Conservation (phyloP, 257 asterid species). For the Solanum chmielewskii region DNA sequence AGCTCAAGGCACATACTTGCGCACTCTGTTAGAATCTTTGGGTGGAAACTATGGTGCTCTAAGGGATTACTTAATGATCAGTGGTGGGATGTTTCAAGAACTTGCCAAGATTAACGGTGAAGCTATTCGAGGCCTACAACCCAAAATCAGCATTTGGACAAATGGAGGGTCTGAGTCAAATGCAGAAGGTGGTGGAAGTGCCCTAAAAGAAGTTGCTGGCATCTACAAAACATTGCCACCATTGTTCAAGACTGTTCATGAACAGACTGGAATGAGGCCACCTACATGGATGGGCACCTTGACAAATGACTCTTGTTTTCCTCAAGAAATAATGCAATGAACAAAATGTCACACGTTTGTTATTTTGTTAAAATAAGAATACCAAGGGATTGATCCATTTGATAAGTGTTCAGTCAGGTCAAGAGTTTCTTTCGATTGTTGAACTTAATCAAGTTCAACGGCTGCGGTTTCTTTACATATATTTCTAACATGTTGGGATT, state of each 20-base stretch:
- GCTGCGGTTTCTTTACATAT: background rate
- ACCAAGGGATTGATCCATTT: background rate
- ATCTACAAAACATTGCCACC: constrained; percentile 61
- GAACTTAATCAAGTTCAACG: background rate
- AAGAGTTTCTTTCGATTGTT: background rate
- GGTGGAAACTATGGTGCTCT: constrained; percentile 46
- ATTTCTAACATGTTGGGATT: background rate
- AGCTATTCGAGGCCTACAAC: constrained; percentile 47
- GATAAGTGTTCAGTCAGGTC: background rate
- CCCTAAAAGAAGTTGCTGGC: constrained; percentile 45
- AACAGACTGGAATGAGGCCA: constrained; percentile 65
- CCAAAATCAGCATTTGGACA: constrained; percentile 62
- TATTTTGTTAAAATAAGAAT: background rate
- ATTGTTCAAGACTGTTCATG: constrained; percentile 45
- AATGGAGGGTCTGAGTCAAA: constrained; percentile 3
- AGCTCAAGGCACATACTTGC: constrained; percentile 48
- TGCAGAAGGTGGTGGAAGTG: constrained; percentile 1
- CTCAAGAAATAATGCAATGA: background rate
- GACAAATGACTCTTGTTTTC: background rate
- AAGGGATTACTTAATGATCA: constrained; percentile 58
- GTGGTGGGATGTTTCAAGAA: constrained; percentile 39
- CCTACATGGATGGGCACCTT: constrained; percentile 56
- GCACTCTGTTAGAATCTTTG: constrained; percentile 30
- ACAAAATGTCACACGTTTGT: background rate
- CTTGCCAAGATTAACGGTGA: constrained; percentile 51